Percentiles rank a stretch among this genome's conserved stretches.
These are phyloP conservation scores for Xylaria sp. DNA, from an alignment of 2,329 filamentous ascomycete genomes.

Conservation along the genomic window DNA sequence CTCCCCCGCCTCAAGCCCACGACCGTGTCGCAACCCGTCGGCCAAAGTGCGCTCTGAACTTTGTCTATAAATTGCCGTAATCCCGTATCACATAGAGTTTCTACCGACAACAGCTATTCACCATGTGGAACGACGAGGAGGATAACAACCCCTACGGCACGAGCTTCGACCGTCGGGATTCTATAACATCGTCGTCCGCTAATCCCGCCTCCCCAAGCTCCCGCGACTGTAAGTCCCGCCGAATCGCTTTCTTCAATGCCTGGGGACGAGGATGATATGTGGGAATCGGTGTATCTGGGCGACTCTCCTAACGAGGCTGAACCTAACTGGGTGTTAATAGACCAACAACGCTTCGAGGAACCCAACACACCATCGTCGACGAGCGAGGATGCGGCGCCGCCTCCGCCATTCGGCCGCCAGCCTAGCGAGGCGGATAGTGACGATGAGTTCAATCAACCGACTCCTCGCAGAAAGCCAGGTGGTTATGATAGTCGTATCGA, in stretches of 20 bases:
- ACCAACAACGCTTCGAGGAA: conserved; percentile 67
- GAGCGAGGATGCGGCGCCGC: conserved; percentile 69
- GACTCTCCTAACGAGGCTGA: conserved; percentile 54
- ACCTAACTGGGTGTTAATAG: conserved; percentile 57
- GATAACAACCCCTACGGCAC: conserved; percentile 96
- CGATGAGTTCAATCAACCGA: conserved; percentile 59
- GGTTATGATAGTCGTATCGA: conserved; percentile 96
- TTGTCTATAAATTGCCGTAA: conserved; percentile 9
- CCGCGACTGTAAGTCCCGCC: conserved; percentile 64
- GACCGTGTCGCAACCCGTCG: conserved; percentile 30
- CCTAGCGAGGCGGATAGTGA: conserved; percentile 59
- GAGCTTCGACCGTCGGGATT: conserved; percentile 89
- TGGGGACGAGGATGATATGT: conserved; percentile 46
- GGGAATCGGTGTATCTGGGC: conserved; percentile 52
- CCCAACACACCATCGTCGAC: conserved; percentile 78
- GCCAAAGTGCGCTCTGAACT: conserved; percentile 30
- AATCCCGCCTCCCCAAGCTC: conserved; percentile 71
- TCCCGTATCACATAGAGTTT: conserved; percentile 29
- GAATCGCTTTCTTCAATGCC: conserved; percentile 28
- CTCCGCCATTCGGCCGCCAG: conserved; percentile 45
- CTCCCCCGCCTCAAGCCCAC: conserved; percentile 43
- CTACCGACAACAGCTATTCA: conserved; percentile 44
- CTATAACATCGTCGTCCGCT: conserved; percentile 73
- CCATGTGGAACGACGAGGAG: conserved; percentile 96
- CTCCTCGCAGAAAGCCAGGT: conserved; percentile 76